Base-by-base conservation (phyloP, 805 yeast species). In the Cyberlindnera mycetangii region DNA sequence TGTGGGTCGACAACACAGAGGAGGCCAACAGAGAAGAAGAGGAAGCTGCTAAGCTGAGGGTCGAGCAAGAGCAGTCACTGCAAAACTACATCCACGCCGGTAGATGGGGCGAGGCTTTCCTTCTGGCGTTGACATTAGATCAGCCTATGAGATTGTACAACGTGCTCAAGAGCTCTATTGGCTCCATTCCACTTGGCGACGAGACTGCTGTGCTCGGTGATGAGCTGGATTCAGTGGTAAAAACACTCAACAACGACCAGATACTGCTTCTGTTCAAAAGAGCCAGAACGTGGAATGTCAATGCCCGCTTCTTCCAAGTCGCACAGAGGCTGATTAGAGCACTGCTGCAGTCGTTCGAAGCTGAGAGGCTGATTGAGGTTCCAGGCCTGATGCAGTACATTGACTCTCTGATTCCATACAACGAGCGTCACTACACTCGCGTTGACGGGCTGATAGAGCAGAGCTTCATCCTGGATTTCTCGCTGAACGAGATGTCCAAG, bases 231-330 rank as follows among this genome's bases (percentile, higher is more conserved):
- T 61, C 69, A 14, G 76, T 83, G 10, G 75, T 93, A 33, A 68
- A 74, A 5, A 62, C 65, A 11, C 71, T 93, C 44, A 75, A 70
- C 20, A 69, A 76, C 27, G 84, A 79, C 2, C 86, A 85, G 56
- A 64, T 90, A 19, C 54, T 74, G 33, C 60, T 70, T 11, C 63
- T 93, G 19, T 75, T 93, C 62, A 78, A 78, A 58, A 81, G 95
- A 56, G 72, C 90, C 17, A 78, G 97, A 55, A 96, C 89, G 60
- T 93, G 99, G 99, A 93, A 93, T 62, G 83, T 95, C 36, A 92
- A 89, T 63, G 85, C 87, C 42, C 79, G 81, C 58, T 81, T 88
- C 30, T 87, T 87, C 58, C 79, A 76, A 41, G 76, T 88, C 44
- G 86, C 96, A 11, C 99, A 92, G 65, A 81, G 79, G 46, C 67